Conservation (phyloP, 1,284 basidiomycete genomes). For the Trichosporon sp. region DNA sequence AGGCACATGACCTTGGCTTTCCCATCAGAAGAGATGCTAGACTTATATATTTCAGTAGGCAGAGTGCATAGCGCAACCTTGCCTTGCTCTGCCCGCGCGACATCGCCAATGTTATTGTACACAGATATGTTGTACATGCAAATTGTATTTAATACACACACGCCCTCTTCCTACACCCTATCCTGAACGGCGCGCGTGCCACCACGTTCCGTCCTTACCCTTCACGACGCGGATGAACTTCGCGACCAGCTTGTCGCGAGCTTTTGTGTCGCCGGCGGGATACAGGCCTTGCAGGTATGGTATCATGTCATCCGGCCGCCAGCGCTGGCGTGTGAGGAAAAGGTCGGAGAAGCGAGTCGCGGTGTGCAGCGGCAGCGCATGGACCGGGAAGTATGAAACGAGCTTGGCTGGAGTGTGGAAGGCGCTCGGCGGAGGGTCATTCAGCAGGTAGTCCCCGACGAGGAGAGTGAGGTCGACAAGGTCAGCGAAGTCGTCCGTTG, state of each 20-base stretch:
- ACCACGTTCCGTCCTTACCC: slow-evolving; percentile 55
- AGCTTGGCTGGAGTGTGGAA: slow-evolving; percentile 24
- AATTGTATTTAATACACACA: not conserved
- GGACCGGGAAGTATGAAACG: slow-evolving; percentile 66
- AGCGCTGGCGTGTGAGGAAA: slow-evolving; percentile 68
- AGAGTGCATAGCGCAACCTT: too few relatives aligned
- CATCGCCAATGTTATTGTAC: not conserved
- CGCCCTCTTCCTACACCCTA: slow-evolving; percentile 4
- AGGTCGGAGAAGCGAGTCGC: slow-evolving; percentile 72
- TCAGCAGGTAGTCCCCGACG: slow-evolving; percentile 65
- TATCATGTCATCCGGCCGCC: slow-evolving; percentile 70
- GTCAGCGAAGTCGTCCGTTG: slow-evolving; percentile 67
- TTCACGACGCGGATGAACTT: slow-evolving; percentile 76
- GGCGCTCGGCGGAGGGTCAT: slow-evolving; percentile 20
- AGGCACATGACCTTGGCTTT: not conserved
- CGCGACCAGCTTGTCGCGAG: slow-evolving; percentile 73
- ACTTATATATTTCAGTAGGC: too few relatives aligned
- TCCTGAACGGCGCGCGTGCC: slow-evolving; percentile 41
- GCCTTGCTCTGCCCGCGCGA: too few relatives aligned
- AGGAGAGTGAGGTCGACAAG: slow-evolving; percentile 53
- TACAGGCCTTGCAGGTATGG: slow-evolving; percentile 76
- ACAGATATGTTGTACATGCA: slow-evolving; percentile 1
- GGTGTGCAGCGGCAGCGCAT: slow-evolving; percentile 65
- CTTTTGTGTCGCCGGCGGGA: slow-evolving; percentile 63
- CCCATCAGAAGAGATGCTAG: too few relatives aligned